phyloP scores from a whole-genome alignment of 345 rosid genomes.

The Adansonia digitata region DNA sequence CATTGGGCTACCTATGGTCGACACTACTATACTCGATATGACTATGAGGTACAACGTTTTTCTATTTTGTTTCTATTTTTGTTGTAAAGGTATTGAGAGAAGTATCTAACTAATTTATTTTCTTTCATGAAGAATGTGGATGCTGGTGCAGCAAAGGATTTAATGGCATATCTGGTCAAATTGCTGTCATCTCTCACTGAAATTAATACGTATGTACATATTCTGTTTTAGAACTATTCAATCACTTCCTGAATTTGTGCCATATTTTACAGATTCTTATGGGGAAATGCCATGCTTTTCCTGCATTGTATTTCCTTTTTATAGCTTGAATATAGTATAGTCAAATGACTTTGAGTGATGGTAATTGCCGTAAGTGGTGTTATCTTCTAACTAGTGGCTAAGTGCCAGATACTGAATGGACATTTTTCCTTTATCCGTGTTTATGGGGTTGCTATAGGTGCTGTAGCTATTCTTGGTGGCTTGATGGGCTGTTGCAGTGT shows the following conservation, averaged over 20 bases:
- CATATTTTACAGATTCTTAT: background rate
- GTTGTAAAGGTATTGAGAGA: constrained; percentile 8
- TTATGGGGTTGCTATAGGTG: background rate
- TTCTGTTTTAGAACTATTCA: background rate
- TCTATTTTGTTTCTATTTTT: background rate
- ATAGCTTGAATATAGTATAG: background rate
- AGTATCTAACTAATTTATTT: constrained; percentile 23
- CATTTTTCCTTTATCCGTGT: background rate
- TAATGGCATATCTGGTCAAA: constrained; percentile 81
- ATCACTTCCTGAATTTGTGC: background rate
- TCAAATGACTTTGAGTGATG: background rate
- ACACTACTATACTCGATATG: constrained; percentile 96
- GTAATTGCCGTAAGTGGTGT: background rate
- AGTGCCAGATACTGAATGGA: background rate
- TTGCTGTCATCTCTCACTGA: constrained; percentile 71
- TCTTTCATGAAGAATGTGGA: constrained; percentile 79
- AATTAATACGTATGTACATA: constrained; percentile 71
- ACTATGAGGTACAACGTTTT: constrained; percentile 66
- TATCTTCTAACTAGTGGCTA: background rate
- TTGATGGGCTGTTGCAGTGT: background rate
- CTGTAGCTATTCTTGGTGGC: background rate
- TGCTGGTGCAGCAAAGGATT: constrained; percentile 82
- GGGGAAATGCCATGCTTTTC: background rate
- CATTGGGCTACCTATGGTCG: constrained; percentile 96
- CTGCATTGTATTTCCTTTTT: background rate